A percentile compares a stretch with the other conserved stretches of the same genome.
phyloP scores from a whole-genome alignment of 2,329 filamentous ascomycete species.

The Sphaerulina musiva region DNA sequence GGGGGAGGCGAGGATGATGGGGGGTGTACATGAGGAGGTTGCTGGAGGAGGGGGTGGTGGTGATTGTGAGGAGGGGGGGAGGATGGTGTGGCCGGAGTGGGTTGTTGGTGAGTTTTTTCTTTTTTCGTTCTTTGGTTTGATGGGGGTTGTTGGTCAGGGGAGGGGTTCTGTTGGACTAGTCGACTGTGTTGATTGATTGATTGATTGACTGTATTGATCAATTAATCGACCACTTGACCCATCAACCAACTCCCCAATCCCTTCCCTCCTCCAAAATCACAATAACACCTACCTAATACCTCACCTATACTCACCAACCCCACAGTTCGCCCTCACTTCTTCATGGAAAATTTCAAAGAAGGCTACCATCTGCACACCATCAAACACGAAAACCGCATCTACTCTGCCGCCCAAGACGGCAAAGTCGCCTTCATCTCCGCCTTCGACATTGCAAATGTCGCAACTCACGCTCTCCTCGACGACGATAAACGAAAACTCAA shows the following conservation, averaged over 20 bases:
- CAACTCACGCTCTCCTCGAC: slow-evolving; percentile 38
- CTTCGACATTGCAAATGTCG: slow-evolving; percentile 45
- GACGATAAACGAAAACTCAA: slow-evolving; percentile 34
- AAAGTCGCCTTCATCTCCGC: slow-evolving; percentile 44
- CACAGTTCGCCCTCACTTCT: slow-evolving; percentile 43
- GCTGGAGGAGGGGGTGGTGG: background rate
- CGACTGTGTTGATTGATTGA: too few relatives aligned
- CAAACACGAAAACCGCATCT: slow-evolving; percentile 37
- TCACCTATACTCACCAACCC: background rate
- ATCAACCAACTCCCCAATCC: too few relatives aligned
- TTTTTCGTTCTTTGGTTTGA: too few relatives aligned
- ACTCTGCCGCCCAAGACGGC: slow-evolving; percentile 41
- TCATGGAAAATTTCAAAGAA: slow-evolving; percentile 46
- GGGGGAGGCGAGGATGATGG: slow-evolving; percentile 8
- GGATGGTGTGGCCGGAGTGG: slow-evolving; percentile 34
- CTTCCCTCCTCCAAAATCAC: too few relatives aligned
- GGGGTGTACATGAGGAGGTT: slow-evolving; percentile 12
- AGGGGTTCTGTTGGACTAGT: too few relatives aligned
- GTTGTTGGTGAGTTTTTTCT: slow-evolving; percentile 26
- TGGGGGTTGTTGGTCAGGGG: too few relatives aligned
- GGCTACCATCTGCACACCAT: slow-evolving; percentile 32
- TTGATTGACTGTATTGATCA: too few relatives aligned
- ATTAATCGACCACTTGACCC: too few relatives aligned
- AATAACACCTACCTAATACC: too few relatives aligned
- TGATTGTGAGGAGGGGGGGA: slow-evolving; percentile 20